Evolutionary conservation across 169 alveolate species (phyloP).

Genomic region (Plasmodium relictum): DNA sequence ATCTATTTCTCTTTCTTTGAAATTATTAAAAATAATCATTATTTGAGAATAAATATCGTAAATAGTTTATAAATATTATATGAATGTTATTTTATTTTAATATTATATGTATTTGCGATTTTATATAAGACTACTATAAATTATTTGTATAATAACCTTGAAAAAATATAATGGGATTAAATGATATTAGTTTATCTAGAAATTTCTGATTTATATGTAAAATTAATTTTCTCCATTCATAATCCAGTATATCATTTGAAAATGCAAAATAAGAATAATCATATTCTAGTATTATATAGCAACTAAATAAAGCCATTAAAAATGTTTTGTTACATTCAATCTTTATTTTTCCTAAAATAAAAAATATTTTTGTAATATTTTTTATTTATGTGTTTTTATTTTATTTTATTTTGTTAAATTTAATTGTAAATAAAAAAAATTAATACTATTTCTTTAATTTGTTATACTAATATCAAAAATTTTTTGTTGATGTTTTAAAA

Average conservation of each 20-base stretch:
- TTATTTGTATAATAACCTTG: slow-evolving; percentile 18
- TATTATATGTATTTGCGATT: neutral
- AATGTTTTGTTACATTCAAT: slow-evolving; percentile 32
- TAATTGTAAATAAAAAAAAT: too few relatives aligned
- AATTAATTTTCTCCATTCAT: slow-evolving; percentile 48
- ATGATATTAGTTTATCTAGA: slow-evolving; percentile 43
- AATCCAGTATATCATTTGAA: slow-evolving; percentile 5
- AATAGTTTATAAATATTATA: too few relatives aligned
- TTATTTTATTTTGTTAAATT: neutral
- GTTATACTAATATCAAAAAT: slow-evolving; percentile 25
- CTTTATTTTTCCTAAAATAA: slow-evolving; percentile 36
- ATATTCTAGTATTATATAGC: slow-evolving; percentile 23
- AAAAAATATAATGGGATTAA: slow-evolving; percentile 31
- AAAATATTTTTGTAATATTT: neutral
- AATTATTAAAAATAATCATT: neutral
- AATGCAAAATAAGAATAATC: slow-evolving; percentile 19
- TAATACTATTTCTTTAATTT: neutral
- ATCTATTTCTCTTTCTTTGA: slow-evolving; percentile 47
- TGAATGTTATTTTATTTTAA: neutral
- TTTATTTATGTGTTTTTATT: neutral
- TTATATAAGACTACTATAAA: neutral
- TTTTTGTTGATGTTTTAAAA: slow-evolving; percentile 15
- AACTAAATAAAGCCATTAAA: neutral
- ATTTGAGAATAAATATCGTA: neutral
- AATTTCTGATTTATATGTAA: slow-evolving; percentile 12